Base-by-base conservation (phyloP, 331 rosid genomes). In the Rhamnella rubrinervis region DNA sequence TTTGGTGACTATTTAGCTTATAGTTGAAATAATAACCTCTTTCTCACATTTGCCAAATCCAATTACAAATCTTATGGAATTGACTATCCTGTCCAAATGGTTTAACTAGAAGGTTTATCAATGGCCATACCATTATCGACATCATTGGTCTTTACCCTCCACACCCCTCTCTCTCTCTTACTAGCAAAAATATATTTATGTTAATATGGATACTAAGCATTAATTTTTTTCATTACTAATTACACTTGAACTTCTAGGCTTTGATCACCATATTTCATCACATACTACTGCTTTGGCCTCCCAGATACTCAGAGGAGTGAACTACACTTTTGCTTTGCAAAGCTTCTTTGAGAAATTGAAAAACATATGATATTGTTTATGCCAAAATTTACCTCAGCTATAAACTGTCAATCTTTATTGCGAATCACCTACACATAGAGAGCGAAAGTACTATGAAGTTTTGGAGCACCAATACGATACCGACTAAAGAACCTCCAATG, bases 1-100 rank as follows among this genome's bases (percentile, higher is more conserved):
- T 85, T 90, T 57, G 96, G 95, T 15, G 95, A 90, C 69, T 90
- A 95, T 5, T 58, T 85, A 15, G 67, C 84, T 15, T 93, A 89
- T 12, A 71, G 65, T 66, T 95, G 92, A n/a, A 87, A 87, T 59
- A 90, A 90, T 73, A 84, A 90, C 55, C 0, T 19, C 4, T 77
- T 87, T 49, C 0, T 1, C 0, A 83, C 91, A 0, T 0, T 20
- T 3, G 76, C 87, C 0, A 90, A 74, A 77, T 88, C 8, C 70
- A 77, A 90, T 57, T 65, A 71, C 49, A 1, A 0, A 0, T 88
- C 96, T 19, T 90, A 87, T 77, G 96, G 96, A 2, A 65, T 84
- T 65, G 95, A 90, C 71, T 87, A 76, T 51, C 76, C 85, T 87
- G 74, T 52, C 76, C 85, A 0, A 0, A 0, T 23, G 84, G 84